phyloP scores from a whole-genome alignment of 805 yeast genomes.

The Ogataea nitratoaversa region DNA sequence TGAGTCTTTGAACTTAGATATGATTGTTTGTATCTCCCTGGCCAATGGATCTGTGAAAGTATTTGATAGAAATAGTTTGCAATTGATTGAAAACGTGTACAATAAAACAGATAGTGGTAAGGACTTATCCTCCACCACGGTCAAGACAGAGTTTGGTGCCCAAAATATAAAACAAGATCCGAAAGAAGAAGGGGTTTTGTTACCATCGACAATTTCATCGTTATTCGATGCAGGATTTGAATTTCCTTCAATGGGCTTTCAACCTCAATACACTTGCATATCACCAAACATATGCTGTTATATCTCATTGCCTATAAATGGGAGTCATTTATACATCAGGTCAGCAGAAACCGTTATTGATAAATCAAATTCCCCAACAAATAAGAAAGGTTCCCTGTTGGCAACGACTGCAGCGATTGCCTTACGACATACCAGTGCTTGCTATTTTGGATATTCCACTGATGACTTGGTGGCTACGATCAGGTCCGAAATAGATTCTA shows the following conservation, averaged over 20 bases:
- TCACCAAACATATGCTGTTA: constrained; percentile 50
- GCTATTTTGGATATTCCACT: constrained; percentile 59
- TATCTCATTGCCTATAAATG: constrained; percentile 28
- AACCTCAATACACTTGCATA: constrained; percentile 35
- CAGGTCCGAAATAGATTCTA: constrained; percentile 40
- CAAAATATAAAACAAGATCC: neutral
- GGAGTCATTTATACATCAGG: constrained; percentile 18
- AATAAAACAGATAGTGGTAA: constrained; percentile 3
- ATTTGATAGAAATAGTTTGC: constrained; percentile 36
- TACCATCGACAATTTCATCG: constrained; percentile 35
- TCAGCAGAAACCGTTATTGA: constrained; percentile 20
- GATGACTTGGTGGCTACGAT: constrained; percentile 67
- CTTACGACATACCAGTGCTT: constrained; percentile 61
- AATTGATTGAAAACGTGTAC: constrained; percentile 17
- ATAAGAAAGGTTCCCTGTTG: constrained; percentile 31
- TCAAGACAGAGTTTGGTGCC: neutral
- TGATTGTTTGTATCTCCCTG: constrained; percentile 35
- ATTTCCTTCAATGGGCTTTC: constrained; percentile 34
- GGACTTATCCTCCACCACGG: neutral
- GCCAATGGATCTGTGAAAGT: constrained; percentile 44
- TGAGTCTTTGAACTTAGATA: constrained; percentile 36
- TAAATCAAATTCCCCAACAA: constrained; percentile 13
- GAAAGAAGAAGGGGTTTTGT: constrained; percentile 8
- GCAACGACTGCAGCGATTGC: constrained; percentile 58
- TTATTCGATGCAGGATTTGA: constrained; percentile 53